Percentiles rank a stretch among this genome's conserved stretches.
Conservation (phyloP, 1,284 basidiomycete genomes). For the Fomitopsis schrenkii region DNA sequence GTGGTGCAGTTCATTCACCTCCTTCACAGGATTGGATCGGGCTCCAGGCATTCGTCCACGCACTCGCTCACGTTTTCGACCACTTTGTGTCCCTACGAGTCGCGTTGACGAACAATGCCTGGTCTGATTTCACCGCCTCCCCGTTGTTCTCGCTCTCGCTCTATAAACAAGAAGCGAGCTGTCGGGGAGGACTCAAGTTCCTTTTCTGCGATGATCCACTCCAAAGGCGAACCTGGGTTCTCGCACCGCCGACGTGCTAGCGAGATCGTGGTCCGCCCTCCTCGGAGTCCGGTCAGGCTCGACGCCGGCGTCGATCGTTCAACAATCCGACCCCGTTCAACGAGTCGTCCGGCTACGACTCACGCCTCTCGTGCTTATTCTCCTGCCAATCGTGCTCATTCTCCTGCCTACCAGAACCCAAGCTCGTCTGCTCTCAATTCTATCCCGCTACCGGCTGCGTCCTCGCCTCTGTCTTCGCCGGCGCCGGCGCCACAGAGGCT, state of each 20-base stretch:
- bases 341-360: slow-evolving; percentile 1
- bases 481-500: neutral
- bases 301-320: slow-evolving; percentile 7
- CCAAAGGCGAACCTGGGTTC: neutral
- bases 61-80: neutral
- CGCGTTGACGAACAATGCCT: neutral
- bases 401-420: neutral
- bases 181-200: neutral
- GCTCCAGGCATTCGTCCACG: neutral
- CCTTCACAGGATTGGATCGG: neutral
- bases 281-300: slow-evolving; percentile 1
- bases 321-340: slow-evolving; percentile 4
- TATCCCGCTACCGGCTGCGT: neutral
- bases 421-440: neutral
- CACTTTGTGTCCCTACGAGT: neutral
- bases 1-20: neutral
- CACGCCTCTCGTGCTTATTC: neutral
- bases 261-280: neutral
- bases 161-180: neutral
- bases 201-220: neutral
- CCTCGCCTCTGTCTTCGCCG: neutral
- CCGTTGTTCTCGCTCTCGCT: neutral
- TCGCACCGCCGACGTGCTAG: neutral
- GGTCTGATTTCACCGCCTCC: neutral
- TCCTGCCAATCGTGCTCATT: neutral